A percentile compares a stretch with the other conserved stretches of the same genome.
Conservation (phyloP, 108 stramenopile species). For the Cyclotella distinguenda region DNA sequence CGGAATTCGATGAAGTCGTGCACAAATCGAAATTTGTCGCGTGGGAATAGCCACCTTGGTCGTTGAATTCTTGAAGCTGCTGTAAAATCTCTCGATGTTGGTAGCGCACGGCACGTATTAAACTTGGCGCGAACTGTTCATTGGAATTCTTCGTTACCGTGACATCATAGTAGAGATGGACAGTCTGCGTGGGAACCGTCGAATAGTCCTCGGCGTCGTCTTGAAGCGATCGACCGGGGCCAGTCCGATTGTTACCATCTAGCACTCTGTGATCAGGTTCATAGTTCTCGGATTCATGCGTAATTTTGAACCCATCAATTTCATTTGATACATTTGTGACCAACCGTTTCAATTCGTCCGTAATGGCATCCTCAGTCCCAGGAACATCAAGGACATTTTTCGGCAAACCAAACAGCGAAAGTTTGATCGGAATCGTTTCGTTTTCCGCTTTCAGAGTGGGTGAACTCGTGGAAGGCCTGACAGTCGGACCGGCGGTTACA, state of each 20-base stretch:
- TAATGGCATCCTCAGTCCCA: background rate
- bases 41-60: background rate
- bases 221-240: background rate
- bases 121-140: background rate
- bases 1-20: background rate
- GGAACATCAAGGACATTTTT: background rate
- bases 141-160: background rate
- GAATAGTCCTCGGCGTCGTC: too few species aligned
- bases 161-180: background rate
- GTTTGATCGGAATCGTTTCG: conserved; percentile 1
- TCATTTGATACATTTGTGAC: background rate
- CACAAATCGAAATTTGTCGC: conserved; percentile 1
- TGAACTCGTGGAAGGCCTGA: background rate
- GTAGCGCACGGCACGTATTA: background rate
- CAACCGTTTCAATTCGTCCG: background rate
- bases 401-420: background rate
- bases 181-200: background rate
- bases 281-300: background rate
- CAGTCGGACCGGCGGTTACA: background rate
- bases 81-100: background rate
- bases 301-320: background rate
- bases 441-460: background rate
- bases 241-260: background rate
- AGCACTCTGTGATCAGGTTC: background rate
- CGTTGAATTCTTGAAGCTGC: background rate